Evolutionary conservation across 2,329 filamentous ascomycete species (phyloP).

Genomic region (Penicillium olsonii): DNA sequence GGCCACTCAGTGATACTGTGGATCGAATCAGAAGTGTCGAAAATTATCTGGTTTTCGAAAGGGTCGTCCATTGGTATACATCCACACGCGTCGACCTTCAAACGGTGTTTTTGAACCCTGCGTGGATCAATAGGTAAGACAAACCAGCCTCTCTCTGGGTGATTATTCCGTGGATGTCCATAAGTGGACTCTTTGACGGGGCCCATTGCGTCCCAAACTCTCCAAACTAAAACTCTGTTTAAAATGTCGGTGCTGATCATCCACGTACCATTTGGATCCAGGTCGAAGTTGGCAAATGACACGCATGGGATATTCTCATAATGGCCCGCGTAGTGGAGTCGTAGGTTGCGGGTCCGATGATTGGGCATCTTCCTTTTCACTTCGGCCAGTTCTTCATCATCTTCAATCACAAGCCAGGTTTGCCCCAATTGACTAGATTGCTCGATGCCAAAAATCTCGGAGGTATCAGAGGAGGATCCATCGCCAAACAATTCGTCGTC

Average conservation of each 20-base stretch:
- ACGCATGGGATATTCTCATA: slow-evolving; percentile 59
- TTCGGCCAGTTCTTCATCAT: slow-evolving; percentile 24
- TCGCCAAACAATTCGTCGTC: slow-evolving; percentile 33
- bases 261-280: slow-evolving; percentile 58
- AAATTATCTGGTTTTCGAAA: slow-evolving; percentile 19
- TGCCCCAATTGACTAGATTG: slow-evolving; percentile 17
- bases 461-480: slow-evolving; percentile 11
- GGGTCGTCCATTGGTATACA: slow-evolving; percentile 28
- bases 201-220: slow-evolving; percentile 43
- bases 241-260: slow-evolving; percentile 60
- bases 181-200: slow-evolving; percentile 31
- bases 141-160: slow-evolving; percentile 42
- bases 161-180: slow-evolving; percentile 24
- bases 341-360: slow-evolving; percentile 45
- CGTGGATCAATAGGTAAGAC: slow-evolving; percentile 50
- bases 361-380: slow-evolving; percentile 32
- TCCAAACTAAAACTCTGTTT: slow-evolving; percentile 53
- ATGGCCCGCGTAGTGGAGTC: slow-evolving; percentile 45
- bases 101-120: slow-evolving; percentile 38
- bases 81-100: slow-evolving; percentile 44
- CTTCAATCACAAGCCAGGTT: slow-evolving; percentile 38
- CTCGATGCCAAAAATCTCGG: not conserved
- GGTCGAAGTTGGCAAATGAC: slow-evolving; percentile 59
- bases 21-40: slow-evolving; percentile 34
- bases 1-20: slow-evolving; percentile 30